Base-by-base conservation (phyloP, 2,329 filamentous ascomycete genomes). In the Aquanectria penicillioides region DNA sequence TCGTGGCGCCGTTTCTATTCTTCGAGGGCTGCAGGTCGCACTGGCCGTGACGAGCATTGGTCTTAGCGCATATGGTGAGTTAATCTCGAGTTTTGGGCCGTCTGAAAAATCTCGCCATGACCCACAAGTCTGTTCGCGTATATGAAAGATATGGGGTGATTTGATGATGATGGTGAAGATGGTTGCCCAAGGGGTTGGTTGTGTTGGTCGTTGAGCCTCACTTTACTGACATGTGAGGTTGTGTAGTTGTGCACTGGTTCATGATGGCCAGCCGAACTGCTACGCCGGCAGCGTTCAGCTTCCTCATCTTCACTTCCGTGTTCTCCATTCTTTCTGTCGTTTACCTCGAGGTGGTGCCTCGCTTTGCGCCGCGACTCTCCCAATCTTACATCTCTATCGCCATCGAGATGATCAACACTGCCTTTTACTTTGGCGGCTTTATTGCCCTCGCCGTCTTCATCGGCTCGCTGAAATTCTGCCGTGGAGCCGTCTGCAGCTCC, bases 391-490 rank as follows among this genome's bases (percentile, higher is more conserved):
- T 75, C 10, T 75, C 79, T 36, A 69, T 88, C 28, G 77, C 73
- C 22, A 62, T 87, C 59, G 85, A 88, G 65, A 67, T 76, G 28
- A 52, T 78, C 65, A 88, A 86, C 70, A 75, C 80, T 5, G 62
- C 86, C 54, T 82, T 88, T 69, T 86, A 86, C 75, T 84, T 88
- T 71, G 77, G 80, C 17, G 85, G 85, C 54, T 88, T 88, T 74
- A 79, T 86, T 65, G 83, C 83, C 9, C 78, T 88, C 17, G 77
- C 83, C 37, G 79, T 83, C 61, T 88, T 86, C 74, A 80, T 89
- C 63, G 76, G 79, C 69, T 75, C 76, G 49, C 76, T 88, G 46
- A 73, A 82, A 53, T 85, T 86, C 75, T 89, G 86, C 74, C 77
- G 79, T 23, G 86, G 86, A 36, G 77, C 75, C 31, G 83, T 87